These are phyloP conservation scores for Solanum infundibuliforme DNA, from an alignment of 257 asterid genomes.

Conservation along the genomic window DNA sequence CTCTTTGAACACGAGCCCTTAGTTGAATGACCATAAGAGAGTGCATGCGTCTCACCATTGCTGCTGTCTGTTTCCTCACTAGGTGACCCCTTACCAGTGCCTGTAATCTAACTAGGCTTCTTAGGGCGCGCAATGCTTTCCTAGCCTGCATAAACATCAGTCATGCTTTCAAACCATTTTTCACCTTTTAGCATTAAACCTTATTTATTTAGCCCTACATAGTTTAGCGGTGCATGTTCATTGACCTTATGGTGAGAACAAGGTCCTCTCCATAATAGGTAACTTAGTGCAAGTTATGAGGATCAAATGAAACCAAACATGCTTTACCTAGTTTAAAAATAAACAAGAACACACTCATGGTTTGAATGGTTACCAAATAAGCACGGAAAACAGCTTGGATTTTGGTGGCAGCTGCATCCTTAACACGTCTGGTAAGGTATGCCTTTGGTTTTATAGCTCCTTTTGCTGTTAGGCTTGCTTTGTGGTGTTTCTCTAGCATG, in stretches of 20 bases:
- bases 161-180: neutral
- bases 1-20: conserved; percentile 54
- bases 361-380: conserved; percentile 33
- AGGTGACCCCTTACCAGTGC: conserved; percentile 69
- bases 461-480: neutral
- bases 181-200: neutral
- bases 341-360: neutral
- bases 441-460: conserved; percentile 2
- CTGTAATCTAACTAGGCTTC: conserved; percentile 67
- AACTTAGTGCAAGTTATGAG: neutral
- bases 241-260: neutral
- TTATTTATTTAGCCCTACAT: neutral
- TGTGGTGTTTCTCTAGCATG: conserved; percentile 11
- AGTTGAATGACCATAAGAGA: conserved; percentile 61
- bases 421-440: neutral
- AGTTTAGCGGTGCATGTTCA: neutral
- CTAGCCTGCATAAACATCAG: conserved; percentile 46
- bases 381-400: conserved; percentile 66
- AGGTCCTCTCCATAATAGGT: neutral
- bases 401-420: conserved; percentile 48
- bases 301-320: neutral
- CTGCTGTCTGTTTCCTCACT: conserved; percentile 52
- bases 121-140: conserved; percentile 56
- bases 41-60: conserved; percentile 42
- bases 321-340: neutral